Percentiles rank a stretch among this genome's conserved stretches.
Conservation (phyloP, 176 grass and related monocot species). For the Rhynchospora tenuis region DNA sequence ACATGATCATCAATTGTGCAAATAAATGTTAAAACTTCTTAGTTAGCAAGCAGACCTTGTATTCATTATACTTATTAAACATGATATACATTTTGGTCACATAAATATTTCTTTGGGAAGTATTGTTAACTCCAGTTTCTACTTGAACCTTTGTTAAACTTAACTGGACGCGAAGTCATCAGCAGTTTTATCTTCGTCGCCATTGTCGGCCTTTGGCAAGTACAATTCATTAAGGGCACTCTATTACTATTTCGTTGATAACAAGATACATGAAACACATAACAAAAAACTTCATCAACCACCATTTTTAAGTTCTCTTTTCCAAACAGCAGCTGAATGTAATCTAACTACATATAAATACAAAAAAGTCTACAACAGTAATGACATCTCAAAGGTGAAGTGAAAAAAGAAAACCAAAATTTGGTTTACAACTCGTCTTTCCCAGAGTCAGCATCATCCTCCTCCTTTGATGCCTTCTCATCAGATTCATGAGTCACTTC, state of each 20-base stretch:
- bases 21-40: neutral
- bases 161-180: neutral
- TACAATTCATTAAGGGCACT: neutral
- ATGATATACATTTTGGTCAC: neutral
- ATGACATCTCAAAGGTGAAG: neutral
- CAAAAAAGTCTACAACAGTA: constrained; percentile 5
- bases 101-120: neutral
- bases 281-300: neutral
- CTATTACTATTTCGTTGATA: neutral
- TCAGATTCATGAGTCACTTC: constrained; percentile 56
- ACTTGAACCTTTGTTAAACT: neutral
- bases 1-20: neutral
- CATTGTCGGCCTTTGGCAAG: neutral
- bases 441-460: constrained; percentile 35
- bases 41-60: neutral
- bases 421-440: constrained; percentile 83
- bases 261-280: neutral
- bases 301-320: constrained; percentile 12
- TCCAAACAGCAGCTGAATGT: constrained; percentile 17
- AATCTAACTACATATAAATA: constrained; percentile 25
- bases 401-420: neutral
- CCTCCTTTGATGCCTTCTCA: constrained; percentile 42
- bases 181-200: neutral
- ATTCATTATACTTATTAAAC: neutral
- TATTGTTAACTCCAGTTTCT: neutral